Percentiles rank a stretch among this genome's conserved stretches.
Evolutionary conservation across 2,329 filamentous ascomycete genomes (phyloP).

Genomic region (Aspergillus tamarii): DNA sequence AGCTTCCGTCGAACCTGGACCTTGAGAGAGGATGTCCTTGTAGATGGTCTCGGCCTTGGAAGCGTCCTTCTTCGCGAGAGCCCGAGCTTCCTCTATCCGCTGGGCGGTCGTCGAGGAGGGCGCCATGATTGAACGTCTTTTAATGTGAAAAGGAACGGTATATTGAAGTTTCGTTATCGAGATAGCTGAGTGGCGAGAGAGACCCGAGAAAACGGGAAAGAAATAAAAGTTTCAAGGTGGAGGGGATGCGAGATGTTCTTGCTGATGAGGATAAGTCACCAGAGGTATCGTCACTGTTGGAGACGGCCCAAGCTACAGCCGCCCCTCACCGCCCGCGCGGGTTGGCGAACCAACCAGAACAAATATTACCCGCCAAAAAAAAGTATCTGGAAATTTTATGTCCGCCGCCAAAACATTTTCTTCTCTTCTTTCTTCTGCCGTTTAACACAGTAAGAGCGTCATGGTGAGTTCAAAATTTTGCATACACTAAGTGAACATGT

Average conservation of each 20-base stretch:
- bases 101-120: constrained; percentile 56
- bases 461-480: constrained; percentile 32
- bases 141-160: background rate
- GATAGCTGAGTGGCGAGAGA: background rate
- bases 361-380: constrained; percentile 32
- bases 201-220: constrained; percentile 1
- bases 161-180: background rate
- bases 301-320: constrained; percentile 12
- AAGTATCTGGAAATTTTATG: constrained; percentile 6
- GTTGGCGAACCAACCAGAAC: constrained; percentile 35
- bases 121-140: constrained; percentile 47
- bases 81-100: constrained; percentile 86
- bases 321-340: constrained; percentile 35
- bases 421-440: constrained; percentile 18
- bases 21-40: constrained; percentile 84
- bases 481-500: background rate
- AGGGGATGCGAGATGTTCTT: background rate
- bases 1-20: constrained; percentile 81
- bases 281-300: constrained; percentile 28
- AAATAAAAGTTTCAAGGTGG: background rate
- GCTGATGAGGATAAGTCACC: constrained; percentile 5
- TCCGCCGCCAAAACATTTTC: constrained; percentile 11
- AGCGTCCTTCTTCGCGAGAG: constrained; percentile 77
- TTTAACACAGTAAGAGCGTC: constrained; percentile 19
- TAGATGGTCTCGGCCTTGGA: constrained; percentile 84